Evolutionary conservation across 306 rosid species (phyloP), one percentile per base, ranked within the genome.

Genomic region (Carpinus fangiana): DNA sequence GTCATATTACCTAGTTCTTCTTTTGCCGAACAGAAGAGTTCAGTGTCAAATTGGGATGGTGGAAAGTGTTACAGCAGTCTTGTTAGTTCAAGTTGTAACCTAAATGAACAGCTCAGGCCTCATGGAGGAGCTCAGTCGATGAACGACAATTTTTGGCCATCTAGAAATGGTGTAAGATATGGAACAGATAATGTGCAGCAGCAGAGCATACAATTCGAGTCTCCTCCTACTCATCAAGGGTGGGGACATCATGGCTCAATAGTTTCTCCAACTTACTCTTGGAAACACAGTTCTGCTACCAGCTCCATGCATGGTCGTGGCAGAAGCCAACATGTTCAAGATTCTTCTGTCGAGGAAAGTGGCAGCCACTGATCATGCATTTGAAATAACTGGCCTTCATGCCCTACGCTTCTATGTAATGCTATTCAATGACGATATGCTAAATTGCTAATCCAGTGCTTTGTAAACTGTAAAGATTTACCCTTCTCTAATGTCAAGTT

Each of bases 91-190:
- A 52, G 18, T 50, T 8, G 62, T 31, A 13, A 54, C 38, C 21
- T 38, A 9, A 56, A 74, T 12, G 6, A 31, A 48, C 54, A 52
- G 21, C 55, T 26, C 7, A 73, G 71, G 65, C 56, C 56, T 31
- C 1, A 2, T 12, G 74, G 52, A 28, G 52, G 80, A 46, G 68
- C 4, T 51, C 80, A 64, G 31, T 4, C 26, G 16, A 8, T 3
- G n/a, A 45, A 80, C 68, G 52, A 61, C 36, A 67, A 5, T 41
- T 71, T 61, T 55, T 38, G 82, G 82, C 70, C 36, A 8, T 66
- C 74, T 28, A 12, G 78, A 43, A 41, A 38, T 17, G 57, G 59
- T 4, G 2, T 17, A 16, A 9, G 5, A 8, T 57, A 34, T 12
- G 51, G 20, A 51, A 70, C 7, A 28, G 31, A 48, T 12, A 12